These are phyloP conservation scores for Dentipellis fragilis DNA, from an alignment of 768 basidiomycete genomes.

Conservation along the genomic window DNA sequence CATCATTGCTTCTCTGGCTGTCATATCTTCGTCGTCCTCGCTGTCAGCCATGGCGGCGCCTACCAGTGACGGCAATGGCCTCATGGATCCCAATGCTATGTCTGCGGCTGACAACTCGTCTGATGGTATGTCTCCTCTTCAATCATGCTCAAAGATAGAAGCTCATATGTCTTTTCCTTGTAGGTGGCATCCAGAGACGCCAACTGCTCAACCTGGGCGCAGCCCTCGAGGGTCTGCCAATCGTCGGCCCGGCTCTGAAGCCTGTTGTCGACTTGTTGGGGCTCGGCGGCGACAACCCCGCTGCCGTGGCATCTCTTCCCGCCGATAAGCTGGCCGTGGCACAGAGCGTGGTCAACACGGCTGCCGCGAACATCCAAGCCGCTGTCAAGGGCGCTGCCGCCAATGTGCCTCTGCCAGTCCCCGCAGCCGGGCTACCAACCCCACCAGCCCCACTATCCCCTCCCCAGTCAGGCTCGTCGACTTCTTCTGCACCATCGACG, in stretches of 20 bases:
- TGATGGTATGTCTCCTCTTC: not conserved
- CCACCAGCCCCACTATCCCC: not conserved
- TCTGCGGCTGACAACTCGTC: constrained; percentile 2
- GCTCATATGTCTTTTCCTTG: not conserved
- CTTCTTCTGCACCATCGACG: not conserved
- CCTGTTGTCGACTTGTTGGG: not conserved
- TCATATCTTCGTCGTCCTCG: constrained; percentile 21
- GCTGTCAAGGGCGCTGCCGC: not conserved
- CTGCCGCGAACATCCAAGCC: not conserved
- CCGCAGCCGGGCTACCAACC: not conserved
- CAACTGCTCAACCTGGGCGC: not conserved
- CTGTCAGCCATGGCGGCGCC: constrained; percentile 22
- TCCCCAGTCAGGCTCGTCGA: not conserved
- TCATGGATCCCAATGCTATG: not conserved
- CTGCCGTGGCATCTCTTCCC: not conserved
- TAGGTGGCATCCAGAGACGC: not conserved
- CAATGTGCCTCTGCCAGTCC: not conserved
- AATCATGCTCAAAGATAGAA: not conserved
- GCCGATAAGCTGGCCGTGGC: not conserved
- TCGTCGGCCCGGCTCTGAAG: constrained; percentile 3
- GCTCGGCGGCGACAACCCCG: not conserved
- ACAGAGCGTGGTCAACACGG: not conserved
- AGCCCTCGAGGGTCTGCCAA: constrained; percentile 1
- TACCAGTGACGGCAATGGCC: constrained; percentile 1
- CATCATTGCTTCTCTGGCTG: constrained; percentile 21